phyloP scores from a whole-genome alignment of 768 basidiomycete species.

The Leccinum ochraceum region DNA sequence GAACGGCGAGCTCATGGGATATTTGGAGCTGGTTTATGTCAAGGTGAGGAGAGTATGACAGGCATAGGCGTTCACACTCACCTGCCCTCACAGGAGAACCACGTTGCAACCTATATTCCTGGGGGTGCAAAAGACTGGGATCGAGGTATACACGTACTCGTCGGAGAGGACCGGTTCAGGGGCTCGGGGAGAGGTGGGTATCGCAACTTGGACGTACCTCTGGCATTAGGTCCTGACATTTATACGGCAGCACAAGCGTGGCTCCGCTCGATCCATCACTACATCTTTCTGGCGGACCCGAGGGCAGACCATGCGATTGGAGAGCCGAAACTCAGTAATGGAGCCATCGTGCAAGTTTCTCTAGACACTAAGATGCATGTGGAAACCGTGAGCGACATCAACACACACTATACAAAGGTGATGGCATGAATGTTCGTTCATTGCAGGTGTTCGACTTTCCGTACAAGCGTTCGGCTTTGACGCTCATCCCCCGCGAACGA shows the following conservation, averaged over 20 bases:
- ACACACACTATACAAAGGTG: not conserved
- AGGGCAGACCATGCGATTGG: constrained; percentile 43
- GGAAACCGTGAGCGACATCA: constrained; percentile 15
- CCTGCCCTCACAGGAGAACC: constrained; percentile 16
- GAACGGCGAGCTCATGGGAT: constrained; percentile 46
- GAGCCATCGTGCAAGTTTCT: constrained; percentile 29
- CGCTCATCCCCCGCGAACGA: constrained; percentile 17
- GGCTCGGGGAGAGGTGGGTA: constrained; percentile 43
- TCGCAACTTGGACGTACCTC: not conserved
- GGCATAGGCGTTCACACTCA: not conserved
- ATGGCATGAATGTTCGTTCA: not conserved
- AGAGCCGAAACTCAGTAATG: constrained; percentile 42
- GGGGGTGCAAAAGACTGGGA: constrained; percentile 34
- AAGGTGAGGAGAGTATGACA: constrained; percentile 37
- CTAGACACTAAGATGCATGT: constrained; percentile 22
- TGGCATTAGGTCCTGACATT: not conserved
- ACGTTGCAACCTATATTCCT: constrained; percentile 27
- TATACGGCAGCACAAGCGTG: constrained; percentile 16
- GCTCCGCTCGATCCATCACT: constrained; percentile 39
- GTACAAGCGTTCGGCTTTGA: constrained; percentile 26
- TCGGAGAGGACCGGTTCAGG: constrained; percentile 48
- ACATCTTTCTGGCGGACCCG: constrained; percentile 44
- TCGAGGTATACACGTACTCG: constrained; percentile 45
- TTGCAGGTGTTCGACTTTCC: constrained; percentile 28
- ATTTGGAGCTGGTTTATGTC: constrained; percentile 45